phyloP scores from a whole-genome alignment of 129 eudicot genomes.

The Escallonia herrerae region DNA sequence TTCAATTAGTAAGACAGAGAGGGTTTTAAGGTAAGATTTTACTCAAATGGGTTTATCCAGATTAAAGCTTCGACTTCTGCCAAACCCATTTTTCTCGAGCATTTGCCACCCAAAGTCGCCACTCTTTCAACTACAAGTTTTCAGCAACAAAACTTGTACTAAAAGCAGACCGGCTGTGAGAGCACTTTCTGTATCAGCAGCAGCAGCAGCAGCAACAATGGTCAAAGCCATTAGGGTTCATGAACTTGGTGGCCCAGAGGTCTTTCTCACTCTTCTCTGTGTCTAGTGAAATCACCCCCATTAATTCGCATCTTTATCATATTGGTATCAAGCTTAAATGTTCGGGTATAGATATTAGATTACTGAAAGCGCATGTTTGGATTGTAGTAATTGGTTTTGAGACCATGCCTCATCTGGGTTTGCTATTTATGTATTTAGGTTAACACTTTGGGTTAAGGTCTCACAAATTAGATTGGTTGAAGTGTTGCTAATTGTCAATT shows the following conservation, averaged over 20 bases:
- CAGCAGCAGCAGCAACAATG: slow-evolving; percentile 21
- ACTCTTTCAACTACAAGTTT: not conserved
- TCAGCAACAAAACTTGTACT: not conserved
- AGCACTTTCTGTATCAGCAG: slow-evolving; percentile 5
- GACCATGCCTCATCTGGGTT: no score
- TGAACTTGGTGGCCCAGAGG: slow-evolving; percentile 65
- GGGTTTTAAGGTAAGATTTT: not conserved
- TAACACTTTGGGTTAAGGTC: no score
- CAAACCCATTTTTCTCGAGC: not conserved
- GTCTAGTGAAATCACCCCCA: no score
- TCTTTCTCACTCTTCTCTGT: slow-evolving; percentile 13
- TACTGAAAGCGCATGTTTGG: no score
- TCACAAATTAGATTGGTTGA: no score
- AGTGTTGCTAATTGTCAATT: no score
- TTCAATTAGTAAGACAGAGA: not conserved
- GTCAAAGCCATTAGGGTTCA: slow-evolving; percentile 64
- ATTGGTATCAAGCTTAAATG: no score
- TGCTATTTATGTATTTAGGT: no score
- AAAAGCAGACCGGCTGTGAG: not conserved
- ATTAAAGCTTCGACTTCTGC: not conserved
- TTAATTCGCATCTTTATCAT: no score
- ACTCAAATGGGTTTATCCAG: not conserved
- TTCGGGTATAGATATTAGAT: no score
- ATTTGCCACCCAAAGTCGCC: not conserved
- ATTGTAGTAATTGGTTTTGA: no score